Base-by-base conservation (phyloP, 2,329 filamentous ascomycete species). In the Aureobasidium subglaciale region DNA sequence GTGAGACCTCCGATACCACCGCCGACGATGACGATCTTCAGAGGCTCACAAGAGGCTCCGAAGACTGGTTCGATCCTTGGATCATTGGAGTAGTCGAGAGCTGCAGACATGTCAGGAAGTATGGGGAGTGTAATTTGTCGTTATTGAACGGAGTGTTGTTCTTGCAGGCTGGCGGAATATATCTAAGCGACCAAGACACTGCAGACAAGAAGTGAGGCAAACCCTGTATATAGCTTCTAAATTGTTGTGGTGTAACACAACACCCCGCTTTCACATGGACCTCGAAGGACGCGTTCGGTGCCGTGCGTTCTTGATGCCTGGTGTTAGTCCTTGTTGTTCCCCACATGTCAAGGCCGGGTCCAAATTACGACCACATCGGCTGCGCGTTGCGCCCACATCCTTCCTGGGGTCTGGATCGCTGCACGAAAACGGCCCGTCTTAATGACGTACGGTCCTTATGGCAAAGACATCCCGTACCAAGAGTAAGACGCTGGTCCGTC, bases 361-460 rank as follows among this genome's bases (percentile, higher is more conserved):
- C 27, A 30, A 30, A 11, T 6, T 30, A 11, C 27, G 27, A 37
- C 34, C 34, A 37, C 34, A 16, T 37, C 34, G 34, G 34, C 34
- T 24, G 32, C 13, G 46, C 27, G n/a, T n/a, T n/a, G n/a, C n/a
- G n/a, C n/a, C n/a, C n/a, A n/a, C n/a, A n/a, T n/a, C n/a, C n/a
- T n/a, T n/a, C n/a, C n/a, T n/a, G n/a, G n/a, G n/a, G n/a, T n/a
- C n/a, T n/a, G n/a, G n/a, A n/a, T n/a, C n/a, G n/a, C n/a, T n/a
- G n/a, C n/a, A n/a, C n/a, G n/a, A n/a, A n/a, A n/a, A n/a, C n/a
- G n/a, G n/a, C 85, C 86, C 0, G 84, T 86, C 0, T 66, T 88
- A 8, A 80, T 86, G 2, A 88, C 85, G 0, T 88, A 88, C 60
- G 85, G 85, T 0, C 86, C 86, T 35, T 88, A 88, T 59, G 85